Conservation (phyloP, 257 asterid genomes). For the Solanum sitiens region DNA sequence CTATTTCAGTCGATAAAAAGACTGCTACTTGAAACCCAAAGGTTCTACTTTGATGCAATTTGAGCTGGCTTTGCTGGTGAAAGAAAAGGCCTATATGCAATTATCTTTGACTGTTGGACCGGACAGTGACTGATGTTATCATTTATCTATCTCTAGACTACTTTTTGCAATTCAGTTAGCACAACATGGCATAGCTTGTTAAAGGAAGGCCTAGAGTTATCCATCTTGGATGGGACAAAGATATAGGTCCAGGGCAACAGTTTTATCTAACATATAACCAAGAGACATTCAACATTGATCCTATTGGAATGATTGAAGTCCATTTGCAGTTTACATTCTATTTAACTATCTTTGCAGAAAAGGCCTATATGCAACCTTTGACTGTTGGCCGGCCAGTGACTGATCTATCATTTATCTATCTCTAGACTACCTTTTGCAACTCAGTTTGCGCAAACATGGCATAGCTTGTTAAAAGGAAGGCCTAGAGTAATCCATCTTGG, state of each 20-base stretch:
- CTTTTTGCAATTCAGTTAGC: background rate
- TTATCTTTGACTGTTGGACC: background rate
- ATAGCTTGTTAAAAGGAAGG: background rate
- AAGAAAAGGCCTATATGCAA: background rate
- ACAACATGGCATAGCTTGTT: background rate
- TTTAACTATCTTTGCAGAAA: background rate
- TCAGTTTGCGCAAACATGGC: background rate
- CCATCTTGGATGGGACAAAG: background rate
- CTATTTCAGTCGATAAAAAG: background rate
- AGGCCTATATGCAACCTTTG: background rate
- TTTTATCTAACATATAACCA: background rate
- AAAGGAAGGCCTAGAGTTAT: background rate
- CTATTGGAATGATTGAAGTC: background rate
- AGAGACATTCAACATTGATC: background rate
- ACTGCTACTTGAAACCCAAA: background rate
- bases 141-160: background rate
- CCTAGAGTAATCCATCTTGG: background rate
- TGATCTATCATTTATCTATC: background rate
- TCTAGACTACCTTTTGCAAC: background rate
- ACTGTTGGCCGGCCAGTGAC: background rate
- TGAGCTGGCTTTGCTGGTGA: background rate
- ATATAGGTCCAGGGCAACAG: background rate
- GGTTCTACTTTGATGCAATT: background rate
- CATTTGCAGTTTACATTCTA: background rate
- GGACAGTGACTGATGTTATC: background rate